phyloP scores from a whole-genome alignment of 805 yeast genomes.

The Barnettozyma vustinii region DNA sequence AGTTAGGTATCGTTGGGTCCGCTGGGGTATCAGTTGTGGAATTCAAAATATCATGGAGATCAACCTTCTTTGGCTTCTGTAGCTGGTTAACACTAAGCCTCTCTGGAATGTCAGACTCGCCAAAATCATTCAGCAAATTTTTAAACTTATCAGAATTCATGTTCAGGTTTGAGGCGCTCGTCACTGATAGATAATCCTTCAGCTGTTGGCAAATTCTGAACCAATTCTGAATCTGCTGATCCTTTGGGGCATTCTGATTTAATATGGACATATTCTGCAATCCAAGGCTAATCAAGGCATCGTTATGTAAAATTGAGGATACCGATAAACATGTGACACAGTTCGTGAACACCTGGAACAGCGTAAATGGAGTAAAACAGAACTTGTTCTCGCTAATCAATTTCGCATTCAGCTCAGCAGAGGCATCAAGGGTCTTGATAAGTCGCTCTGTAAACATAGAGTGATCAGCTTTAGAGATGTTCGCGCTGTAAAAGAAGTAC shows the following conservation, averaged over 20 bases:
- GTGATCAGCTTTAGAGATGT: conserved; percentile 28
- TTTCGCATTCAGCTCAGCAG: conserved; percentile 22
- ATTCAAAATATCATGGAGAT: conserved; percentile 14
- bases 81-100: conserved; percentile 11
- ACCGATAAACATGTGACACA: conserved; percentile 32
- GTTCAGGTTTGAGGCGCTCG: conserved; percentile 2
- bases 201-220: conserved; percentile 24
- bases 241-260: conserved; percentile 25
- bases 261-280: conserved; percentile 23
- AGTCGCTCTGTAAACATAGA: conserved; percentile 24
- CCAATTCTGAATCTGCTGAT: conserved; percentile 32
- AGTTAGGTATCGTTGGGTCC: neutral
- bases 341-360: conserved; percentile 32
- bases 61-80: conserved; percentile 8
- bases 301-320: conserved; percentile 26
- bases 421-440: conserved; percentile 21
- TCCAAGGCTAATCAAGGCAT: conserved; percentile 22
- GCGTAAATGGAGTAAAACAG: conserved; percentile 35
- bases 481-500: conserved; percentile 31
- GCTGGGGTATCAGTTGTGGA: neutral
- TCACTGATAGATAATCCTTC: conserved; percentile 21
- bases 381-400: conserved; percentile 24
- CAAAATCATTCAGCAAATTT: conserved; percentile 27
- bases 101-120: conserved; percentile 27
- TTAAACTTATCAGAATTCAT: conserved; percentile 21